phyloP scores from a whole-genome alignment of 2,329 filamentous ascomycete genomes.

The Capronia epimyces region DNA sequence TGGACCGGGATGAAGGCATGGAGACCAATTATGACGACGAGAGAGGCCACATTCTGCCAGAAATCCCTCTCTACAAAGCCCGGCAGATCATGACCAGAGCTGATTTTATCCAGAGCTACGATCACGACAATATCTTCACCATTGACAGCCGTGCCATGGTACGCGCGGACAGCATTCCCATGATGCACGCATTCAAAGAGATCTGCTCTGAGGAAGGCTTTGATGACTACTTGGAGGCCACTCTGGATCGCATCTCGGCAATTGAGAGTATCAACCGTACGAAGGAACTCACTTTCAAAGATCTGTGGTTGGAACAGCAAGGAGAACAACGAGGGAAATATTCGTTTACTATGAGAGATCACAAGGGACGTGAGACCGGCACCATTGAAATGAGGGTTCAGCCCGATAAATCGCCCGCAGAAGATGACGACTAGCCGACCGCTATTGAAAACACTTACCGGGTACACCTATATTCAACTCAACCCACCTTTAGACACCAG shows the following conservation, averaged over 20 bases:
- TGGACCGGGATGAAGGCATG: conserved; percentile 69
- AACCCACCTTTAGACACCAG: background rate
- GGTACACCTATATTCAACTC: background rate
- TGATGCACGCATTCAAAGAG: conserved; percentile 85
- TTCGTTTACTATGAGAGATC: conserved; percentile 51
- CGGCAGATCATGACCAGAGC: conserved; percentile 91
- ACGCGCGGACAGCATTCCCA: conserved; percentile 87
- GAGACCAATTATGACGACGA: conserved; percentile 62
- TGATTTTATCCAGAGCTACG: conserved; percentile 89
- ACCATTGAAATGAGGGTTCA: conserved; percentile 36
- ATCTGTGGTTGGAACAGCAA: conserved; percentile 65
- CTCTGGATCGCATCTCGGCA: conserved; percentile 76
- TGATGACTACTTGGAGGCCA: conserved; percentile 72
- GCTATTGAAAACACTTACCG: background rate
- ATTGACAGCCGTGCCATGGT: conserved; percentile 85
- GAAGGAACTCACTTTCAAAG: conserved; percentile 92
- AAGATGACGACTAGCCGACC: conserved; percentile 10
- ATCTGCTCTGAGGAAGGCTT: conserved; percentile 76
- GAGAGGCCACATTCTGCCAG: conserved; percentile 68
- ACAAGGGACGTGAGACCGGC: conserved; percentile 44
- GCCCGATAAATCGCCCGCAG: conserved; percentile 17
- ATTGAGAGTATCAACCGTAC: conserved; percentile 92
- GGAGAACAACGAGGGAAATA: conserved; percentile 58
- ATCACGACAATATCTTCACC: conserved; percentile 90
- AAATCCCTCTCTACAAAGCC: conserved; percentile 73